Percentiles rank a stretch among this genome's conserved stretches.
Evolutionary conservation across 1,139 yeast genomes (phyloP).

Genomic region (Geotrichum aggregatum): DNA sequence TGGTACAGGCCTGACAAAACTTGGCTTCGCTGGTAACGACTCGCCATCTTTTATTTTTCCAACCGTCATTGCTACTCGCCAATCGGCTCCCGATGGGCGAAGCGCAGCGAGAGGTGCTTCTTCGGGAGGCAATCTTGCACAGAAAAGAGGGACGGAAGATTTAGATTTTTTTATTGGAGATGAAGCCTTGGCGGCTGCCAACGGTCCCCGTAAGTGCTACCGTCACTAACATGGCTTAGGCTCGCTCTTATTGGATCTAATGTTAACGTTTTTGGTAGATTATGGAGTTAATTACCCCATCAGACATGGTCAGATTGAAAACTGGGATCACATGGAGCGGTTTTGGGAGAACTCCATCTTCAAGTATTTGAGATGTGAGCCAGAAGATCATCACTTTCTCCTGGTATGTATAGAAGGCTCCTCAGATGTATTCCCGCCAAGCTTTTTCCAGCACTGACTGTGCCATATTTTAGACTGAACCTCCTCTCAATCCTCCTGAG

Average conservation of each 20-base stretch:
- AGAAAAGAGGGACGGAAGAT: conserved; percentile 89
- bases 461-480: conserved; percentile 59
- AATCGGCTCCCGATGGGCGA: conserved; percentile 38
- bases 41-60: conserved; percentile 97
- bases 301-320: conserved; percentile 95
- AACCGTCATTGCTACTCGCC: conserved; percentile 90
- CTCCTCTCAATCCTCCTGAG: conserved; percentile 99
- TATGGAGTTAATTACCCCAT: conserved; percentile 89
- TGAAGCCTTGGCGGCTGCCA: conserved; percentile 85
- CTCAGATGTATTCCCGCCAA: conserved; percentile 10
- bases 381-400: conserved; percentile 94
- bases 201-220: conserved; percentile 53
- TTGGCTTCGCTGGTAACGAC: conserved; percentile 98
- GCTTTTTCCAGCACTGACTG: no score
- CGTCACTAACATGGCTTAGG: background rate
- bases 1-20: conserved; percentile 96
- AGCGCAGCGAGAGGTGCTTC: conserved; percentile 37
- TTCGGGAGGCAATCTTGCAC: conserved; percentile 46
- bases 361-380: conserved; percentile 94
- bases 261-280: conserved; percentile 39
- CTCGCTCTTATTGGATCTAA: background rate
- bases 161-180: conserved; percentile 93
- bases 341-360: conserved; percentile 97
- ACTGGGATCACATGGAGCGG: conserved; percentile 99
- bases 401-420: conserved; percentile 35